Conservation (phyloP, 2,329 filamentous ascomycete species). For the Aspergillus cejpii region DNA sequence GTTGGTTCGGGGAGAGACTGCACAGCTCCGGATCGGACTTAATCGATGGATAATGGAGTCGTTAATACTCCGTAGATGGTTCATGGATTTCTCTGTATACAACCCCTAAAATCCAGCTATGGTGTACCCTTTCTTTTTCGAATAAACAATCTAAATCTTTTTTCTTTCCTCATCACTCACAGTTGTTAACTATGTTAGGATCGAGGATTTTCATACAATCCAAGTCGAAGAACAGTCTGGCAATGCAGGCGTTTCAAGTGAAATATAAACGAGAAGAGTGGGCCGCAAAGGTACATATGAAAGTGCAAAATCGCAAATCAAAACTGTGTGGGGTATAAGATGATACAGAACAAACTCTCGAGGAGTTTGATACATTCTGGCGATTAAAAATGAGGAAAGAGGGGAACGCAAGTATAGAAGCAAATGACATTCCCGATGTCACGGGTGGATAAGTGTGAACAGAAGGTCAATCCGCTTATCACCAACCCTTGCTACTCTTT, state of each 20-base stretch:
- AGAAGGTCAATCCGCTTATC: slow-evolving; percentile 7
- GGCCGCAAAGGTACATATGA: background rate
- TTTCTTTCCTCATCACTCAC: too few relatives aligned
- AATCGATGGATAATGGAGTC: too few relatives aligned
- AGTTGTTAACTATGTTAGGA: too few relatives aligned
- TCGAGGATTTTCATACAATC: too few relatives aligned
- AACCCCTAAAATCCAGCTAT: too few relatives aligned
- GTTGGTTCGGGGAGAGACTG: background rate
- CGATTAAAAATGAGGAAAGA: slow-evolving; percentile 2
- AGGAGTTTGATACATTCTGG: too few relatives aligned
- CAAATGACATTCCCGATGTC: slow-evolving; percentile 8
- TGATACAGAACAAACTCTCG: background rate
- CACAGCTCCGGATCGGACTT: background rate
- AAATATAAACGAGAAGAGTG: background rate
- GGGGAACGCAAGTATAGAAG: slow-evolving; percentile 1
- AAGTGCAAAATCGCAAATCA: slow-evolving; percentile 14
- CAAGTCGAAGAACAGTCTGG: background rate
- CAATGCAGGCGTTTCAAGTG: background rate
- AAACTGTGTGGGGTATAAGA: slow-evolving; percentile 1
- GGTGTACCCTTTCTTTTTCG: too few relatives aligned
- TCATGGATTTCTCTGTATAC: too few relatives aligned
- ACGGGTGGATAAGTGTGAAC: slow-evolving; percentile 5
- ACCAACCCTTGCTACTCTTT: slow-evolving; percentile 26
- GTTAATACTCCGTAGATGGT: too few relatives aligned
- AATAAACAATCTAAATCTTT: too few relatives aligned